These are phyloP conservation scores for Aeschynomene evenia DNA, from an alignment of 306 rosid species.

Conservation along the genomic window DNA sequence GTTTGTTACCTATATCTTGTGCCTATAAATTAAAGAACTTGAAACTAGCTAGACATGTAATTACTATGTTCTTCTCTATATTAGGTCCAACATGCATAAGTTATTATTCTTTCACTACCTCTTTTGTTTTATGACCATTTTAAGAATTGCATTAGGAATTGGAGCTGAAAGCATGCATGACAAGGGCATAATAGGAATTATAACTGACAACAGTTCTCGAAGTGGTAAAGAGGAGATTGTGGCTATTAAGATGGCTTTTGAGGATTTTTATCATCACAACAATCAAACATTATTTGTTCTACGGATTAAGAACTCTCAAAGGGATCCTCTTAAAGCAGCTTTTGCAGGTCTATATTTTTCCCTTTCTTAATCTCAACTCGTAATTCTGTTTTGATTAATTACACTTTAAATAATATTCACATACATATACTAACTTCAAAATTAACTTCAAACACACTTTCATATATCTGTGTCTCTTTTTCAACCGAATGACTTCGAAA, in stretches of 20 bases:
- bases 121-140: neutral
- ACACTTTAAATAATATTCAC: no score
- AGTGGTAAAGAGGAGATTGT: constrained; percentile 48
- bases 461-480: no score
- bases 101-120: neutral
- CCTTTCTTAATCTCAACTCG: neutral
- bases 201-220: constrained; percentile 38
- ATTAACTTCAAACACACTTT: no score
- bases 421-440: no score
- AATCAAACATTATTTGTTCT: constrained; percentile 31
- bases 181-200: constrained; percentile 34
- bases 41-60: neutral
- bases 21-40: neutral
- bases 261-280: constrained; percentile 27
- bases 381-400: no score
- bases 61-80: no score
- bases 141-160: neutral
- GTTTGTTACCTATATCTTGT: neutral
- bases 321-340: constrained; percentile 40
- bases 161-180: no score
- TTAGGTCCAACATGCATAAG: neutral
- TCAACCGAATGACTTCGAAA: no score
- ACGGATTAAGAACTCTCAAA: constrained; percentile 25
- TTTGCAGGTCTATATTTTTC: constrained; percentile 38
- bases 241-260: constrained; percentile 47